A percentile compares a stretch with the other conserved stretches of the same genome.
Conservation (phyloP, 2,329 filamentous ascomycete species). For the Fusarium subtropicale region DNA sequence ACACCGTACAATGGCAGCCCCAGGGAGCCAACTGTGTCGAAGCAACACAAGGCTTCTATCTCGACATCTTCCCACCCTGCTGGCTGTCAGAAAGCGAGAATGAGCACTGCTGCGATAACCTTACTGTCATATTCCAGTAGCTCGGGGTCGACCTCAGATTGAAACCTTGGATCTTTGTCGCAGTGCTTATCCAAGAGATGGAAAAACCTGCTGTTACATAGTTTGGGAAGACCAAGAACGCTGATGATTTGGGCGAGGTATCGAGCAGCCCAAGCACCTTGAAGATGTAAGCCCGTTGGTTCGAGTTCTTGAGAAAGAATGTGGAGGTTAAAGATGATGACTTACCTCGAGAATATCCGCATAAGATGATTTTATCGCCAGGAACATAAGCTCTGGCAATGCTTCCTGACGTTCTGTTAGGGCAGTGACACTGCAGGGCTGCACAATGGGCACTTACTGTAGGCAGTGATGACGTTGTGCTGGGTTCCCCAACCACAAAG, state of each 20-base stretch:
- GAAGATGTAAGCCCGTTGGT: rapidly evolving
- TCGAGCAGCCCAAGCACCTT: background rate
- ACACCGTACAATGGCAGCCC: background rate
- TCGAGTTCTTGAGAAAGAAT: rapidly evolving
- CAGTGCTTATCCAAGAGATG: background rate
- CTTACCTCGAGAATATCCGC: background rate
- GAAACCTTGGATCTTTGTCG: background rate
- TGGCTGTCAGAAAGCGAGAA: rapidly evolving
- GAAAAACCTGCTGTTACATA: background rate
- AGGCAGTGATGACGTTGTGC: background rate
- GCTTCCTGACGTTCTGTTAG: background rate
- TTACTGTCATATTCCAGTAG: background rate
- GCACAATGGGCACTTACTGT: background rate
- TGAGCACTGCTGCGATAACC: background rate
- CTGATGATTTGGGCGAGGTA: background rate
- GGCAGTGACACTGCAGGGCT: rapidly evolving
- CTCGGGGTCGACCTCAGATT: background rate
- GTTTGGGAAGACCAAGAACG: background rate
- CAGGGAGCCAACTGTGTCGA: background rate
- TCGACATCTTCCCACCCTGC: background rate
- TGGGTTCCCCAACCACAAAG: slow-evolving; percentile 1
- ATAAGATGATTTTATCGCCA: background rate
- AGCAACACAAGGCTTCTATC: background rate
- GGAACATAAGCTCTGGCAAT: background rate
- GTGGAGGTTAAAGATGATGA: background rate